phyloP scores from a whole-genome alignment of 352 stramenopile genomes.

The Phytophthora aleatoria region DNA sequence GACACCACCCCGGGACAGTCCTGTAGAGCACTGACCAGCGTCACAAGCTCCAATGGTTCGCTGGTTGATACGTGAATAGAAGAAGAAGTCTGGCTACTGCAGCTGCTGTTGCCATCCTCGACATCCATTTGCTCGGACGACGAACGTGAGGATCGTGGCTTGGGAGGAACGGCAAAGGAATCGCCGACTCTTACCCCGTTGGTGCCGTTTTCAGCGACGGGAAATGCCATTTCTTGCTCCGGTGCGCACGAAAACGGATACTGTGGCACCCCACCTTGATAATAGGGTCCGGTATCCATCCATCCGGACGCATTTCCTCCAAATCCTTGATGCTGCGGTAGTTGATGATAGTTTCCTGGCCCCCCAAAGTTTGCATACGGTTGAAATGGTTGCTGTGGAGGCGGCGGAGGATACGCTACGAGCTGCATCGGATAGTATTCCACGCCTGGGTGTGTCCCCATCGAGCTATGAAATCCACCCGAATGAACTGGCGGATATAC shows the following conservation, averaged over 20 bases:
- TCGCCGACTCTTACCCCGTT: neutral
- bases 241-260: constrained; percentile 35
- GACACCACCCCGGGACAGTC: constrained; percentile 56
- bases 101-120: constrained; percentile 32
- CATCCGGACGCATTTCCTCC: constrained; percentile 24
- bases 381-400: constrained; percentile 29
- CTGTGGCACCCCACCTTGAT: constrained; percentile 25
- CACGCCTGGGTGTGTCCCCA: constrained; percentile 16
- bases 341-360: constrained; percentile 26
- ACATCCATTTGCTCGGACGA: constrained; percentile 30
- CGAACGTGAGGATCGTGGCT: constrained; percentile 16
- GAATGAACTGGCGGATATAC: constrained; percentile 16
- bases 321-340: constrained; percentile 32
- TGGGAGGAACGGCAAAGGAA: constrained; percentile 14
- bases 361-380: constrained; percentile 26
- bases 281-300: constrained; percentile 35
- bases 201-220: constrained; percentile 19
- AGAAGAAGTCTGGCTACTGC: constrained; percentile 24
- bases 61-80: constrained; percentile 59
- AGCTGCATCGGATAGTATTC: constrained; percentile 42
- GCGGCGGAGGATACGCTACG: constrained; percentile 30
- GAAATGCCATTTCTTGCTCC: constrained; percentile 29
- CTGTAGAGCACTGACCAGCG: constrained; percentile 51
- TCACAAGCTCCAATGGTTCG: constrained; percentile 52
- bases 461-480: constrained; percentile 15